phyloP scores from a whole-genome alignment of 2,329 filamentous ascomycete genomes.

The Nothopassalora personata region DNA sequence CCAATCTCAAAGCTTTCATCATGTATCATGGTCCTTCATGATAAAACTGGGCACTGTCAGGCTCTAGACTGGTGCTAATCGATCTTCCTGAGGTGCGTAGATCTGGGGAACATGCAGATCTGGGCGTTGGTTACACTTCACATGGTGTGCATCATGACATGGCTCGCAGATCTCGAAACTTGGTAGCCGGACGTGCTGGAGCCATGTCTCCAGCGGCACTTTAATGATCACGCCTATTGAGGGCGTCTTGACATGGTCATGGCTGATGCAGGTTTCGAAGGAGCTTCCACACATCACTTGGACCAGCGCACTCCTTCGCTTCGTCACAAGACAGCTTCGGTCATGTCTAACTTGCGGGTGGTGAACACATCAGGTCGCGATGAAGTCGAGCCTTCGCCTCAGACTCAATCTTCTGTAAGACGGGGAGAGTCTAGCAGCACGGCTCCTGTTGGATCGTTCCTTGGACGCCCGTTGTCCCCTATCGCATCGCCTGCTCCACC shows the following conservation, averaged over 20 bases:
- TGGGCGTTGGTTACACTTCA: neutral
- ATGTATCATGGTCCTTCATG: too few relatives aligned
- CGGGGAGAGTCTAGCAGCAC: neutral
- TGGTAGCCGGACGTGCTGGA: neutral
- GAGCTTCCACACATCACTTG: neutral
- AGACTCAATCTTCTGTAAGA: neutral
- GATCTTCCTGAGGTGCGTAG: too few relatives aligned
- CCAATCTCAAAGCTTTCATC: too few relatives aligned
- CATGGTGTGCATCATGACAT: neutral
- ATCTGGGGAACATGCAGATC: too few relatives aligned
- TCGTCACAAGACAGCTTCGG: neutral
- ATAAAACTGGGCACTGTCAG: too few relatives aligned
- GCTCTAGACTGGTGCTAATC: too few relatives aligned
- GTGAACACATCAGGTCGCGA: neutral
- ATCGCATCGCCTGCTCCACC: constrained; percentile 18
- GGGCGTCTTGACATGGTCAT: neutral
- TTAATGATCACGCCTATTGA: neutral
- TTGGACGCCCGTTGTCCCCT: constrained; percentile 13
- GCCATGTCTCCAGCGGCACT: neutral
- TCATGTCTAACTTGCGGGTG: neutral
- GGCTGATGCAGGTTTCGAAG: neutral
- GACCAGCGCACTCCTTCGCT: neutral
- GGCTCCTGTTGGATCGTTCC: neutral
- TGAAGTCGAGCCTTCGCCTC: neutral
- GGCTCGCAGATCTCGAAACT: neutral